Evolutionary conservation across 345 rosid genomes (phyloP), one percentile per base, ranked within the genome.

Genomic region (Streptanthus diversifolius): DNA sequence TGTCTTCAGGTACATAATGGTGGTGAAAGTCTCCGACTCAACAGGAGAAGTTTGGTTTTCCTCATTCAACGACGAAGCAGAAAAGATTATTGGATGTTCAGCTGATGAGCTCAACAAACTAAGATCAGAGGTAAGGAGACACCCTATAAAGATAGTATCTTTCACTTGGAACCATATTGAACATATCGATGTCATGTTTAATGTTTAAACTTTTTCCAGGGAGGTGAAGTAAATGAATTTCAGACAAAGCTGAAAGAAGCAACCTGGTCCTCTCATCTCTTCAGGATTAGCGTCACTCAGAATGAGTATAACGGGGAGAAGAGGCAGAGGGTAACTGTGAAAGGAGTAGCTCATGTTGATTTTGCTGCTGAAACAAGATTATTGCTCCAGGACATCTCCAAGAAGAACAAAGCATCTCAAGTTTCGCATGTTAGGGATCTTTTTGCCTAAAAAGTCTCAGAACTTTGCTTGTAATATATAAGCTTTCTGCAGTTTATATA

Each of bases 41-140:
- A 86, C 91, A 52, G 95, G 96, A 40, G 98, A 93, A 74, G 86
- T 82, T 10, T 93, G 89, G 92, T 35, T 90, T 44, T 87, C 92
- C 57, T 44, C 90, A 66, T 93, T 93, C 77, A 93, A 91, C 44
- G 84, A 87, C 0, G 91, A 89, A 77, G 97, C 95, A 19, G 95
- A 91, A 78, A 81, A 54, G 61, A 83, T 91, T 15, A 74, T 93
- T 29, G 92, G 96, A 19, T 88, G 88, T 75, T 72, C 96, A 68
- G 96, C 97, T 57, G 92, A 89, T 59, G 98, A 88, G 76, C 96
- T 93, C 56, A 85, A 89, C 75, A 77, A 72, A 65, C 76, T 89
- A 65, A 88, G 74, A 79, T 84, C 88, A 69, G 72, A 83, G 92
- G 98, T 90, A 82, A 70, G 39, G 0, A 51, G 15, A 32, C 41